These are phyloP conservation scores for Aspergillus leporis DNA, from an alignment of 495 filamentous ascomycete genomes.

Conservation along the genomic window DNA sequence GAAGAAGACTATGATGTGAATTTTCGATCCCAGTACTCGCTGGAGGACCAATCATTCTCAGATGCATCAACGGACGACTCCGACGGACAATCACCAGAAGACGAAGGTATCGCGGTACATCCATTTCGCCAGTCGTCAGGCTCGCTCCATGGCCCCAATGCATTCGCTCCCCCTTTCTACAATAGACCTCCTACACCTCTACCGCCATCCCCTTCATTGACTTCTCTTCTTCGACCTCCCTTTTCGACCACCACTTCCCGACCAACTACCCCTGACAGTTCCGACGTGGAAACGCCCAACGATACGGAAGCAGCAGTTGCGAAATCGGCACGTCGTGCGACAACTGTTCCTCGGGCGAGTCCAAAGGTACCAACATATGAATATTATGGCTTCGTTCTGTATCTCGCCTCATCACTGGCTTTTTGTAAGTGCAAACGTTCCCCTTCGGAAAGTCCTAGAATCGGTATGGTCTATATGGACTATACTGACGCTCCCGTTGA, in stretches of 20 bases:
- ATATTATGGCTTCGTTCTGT: constrained; percentile 97
- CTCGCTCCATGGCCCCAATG: constrained; percentile 49
- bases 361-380: constrained; percentile 97
- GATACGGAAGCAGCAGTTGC: constrained; percentile 64
- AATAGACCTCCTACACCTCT: constrained; percentile 85
- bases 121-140: constrained; percentile 45
- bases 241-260: constrained; percentile 73
- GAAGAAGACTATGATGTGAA: constrained; percentile 46
- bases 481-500: constrained; percentile 1
- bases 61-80: constrained; percentile 37
- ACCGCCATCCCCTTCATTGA: constrained; percentile 89
- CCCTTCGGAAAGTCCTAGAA: neutral
- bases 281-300: constrained; percentile 73
- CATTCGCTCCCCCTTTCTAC: constrained; percentile 86
- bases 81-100: constrained; percentile 33
- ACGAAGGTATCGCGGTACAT: constrained; percentile 34
- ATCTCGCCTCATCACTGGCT: constrained; percentile 74
- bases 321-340: constrained; percentile 61
- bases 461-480: neutral
- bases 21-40: constrained; percentile 49
- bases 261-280: constrained; percentile 88
- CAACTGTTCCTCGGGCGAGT: constrained; percentile 79
- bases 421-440: constrained; percentile 54
- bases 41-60: constrained; percentile 42
- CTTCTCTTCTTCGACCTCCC: constrained; percentile 83